Conservation (phyloP, 805 yeast species). For the Tetrapisispora fleetii region DNA sequence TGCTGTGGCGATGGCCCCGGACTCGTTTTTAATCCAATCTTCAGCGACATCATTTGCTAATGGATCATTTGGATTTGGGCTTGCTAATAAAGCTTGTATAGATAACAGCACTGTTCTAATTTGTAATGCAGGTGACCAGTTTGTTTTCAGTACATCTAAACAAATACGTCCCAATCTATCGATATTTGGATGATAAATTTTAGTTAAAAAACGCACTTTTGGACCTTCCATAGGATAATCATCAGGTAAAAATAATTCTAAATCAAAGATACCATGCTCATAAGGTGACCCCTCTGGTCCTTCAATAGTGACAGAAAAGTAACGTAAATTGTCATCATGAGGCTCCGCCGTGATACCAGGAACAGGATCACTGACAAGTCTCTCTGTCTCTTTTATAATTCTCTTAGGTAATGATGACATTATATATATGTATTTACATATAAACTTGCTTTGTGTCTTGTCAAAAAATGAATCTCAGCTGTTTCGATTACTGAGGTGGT, state of each 20-base stretch:
- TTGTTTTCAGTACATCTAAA: conserved; percentile 84
- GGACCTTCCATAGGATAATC: conserved; percentile 99
- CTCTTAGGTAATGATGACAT: conserved; percentile 63
- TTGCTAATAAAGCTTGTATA: conserved; percentile 86
- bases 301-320: conserved; percentile 82
- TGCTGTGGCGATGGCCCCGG: conserved; percentile 72
- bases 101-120: conserved; percentile 85
- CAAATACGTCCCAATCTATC: conserved; percentile 94
- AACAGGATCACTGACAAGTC: conserved; percentile 87
- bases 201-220: conserved; percentile 85
- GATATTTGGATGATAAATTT: conserved; percentile 92
- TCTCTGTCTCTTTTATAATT: conserved; percentile 90
- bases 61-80: conserved; percentile 98
- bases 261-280: conserved; percentile 69
- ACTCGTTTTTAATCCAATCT: conserved; percentile 85
- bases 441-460: too few species aligned
- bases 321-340: conserved; percentile 86
- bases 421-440: background rate
- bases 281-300: conserved; percentile 92
- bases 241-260: conserved; percentile 86
- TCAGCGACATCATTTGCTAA: conserved; percentile 96
- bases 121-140: conserved; percentile 97
- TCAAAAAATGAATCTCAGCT: background rate
- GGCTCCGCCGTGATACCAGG: conserved; percentile 93
- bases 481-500: too few species aligned